Conservation (phyloP, 2,329 filamentous ascomycete species). For the Ophiostoma ips region DNA sequence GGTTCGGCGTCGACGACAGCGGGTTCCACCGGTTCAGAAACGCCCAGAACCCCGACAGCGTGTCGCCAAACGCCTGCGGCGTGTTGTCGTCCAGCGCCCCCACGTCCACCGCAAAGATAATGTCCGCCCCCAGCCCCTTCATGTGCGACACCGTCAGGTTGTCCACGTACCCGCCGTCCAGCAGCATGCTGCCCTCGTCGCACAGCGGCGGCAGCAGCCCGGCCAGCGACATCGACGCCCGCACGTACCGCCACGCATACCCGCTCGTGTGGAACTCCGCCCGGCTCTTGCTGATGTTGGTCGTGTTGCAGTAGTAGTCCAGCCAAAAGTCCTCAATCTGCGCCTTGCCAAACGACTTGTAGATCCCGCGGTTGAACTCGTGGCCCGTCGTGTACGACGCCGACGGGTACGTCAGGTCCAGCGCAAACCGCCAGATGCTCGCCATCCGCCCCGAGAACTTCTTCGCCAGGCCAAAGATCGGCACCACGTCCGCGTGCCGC, state of each 20-base stretch:
- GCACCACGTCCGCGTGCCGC: constrained; percentile 88
- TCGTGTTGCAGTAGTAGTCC: constrained; percentile 98
- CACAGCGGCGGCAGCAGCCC: constrained; percentile 86
- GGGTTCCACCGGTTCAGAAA: constrained; percentile 95
- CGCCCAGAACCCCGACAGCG: constrained; percentile 88
- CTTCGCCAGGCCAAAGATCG: constrained; percentile 92
- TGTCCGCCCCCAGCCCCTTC: constrained; percentile 83
- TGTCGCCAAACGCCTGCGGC: constrained; percentile 87
- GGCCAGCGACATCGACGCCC: constrained; percentile 92
- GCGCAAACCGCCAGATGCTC: constrained; percentile 94
- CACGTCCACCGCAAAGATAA: constrained; percentile 93
- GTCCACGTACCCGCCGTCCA: constrained; percentile 94
- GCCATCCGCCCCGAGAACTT: constrained; percentile 98
- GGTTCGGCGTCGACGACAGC: constrained; percentile 76
- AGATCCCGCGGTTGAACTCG: constrained; percentile 97
- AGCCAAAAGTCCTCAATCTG: constrained; percentile 99
- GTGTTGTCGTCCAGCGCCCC: constrained; percentile 84
- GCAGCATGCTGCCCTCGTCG: constrained; percentile 90
- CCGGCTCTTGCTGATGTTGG: constrained; percentile 90
- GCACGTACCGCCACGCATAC: constrained; percentile 94
- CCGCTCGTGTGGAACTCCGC: constrained; percentile 89
- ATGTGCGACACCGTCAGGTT: constrained; percentile 95
- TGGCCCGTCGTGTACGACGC: constrained; percentile 96
- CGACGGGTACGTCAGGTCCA: constrained; percentile 91
- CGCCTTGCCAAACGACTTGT: constrained; percentile 92